phyloP scores from a whole-genome alignment of 2,329 filamentous ascomycete species.

The Botrytis deweyae region DNA sequence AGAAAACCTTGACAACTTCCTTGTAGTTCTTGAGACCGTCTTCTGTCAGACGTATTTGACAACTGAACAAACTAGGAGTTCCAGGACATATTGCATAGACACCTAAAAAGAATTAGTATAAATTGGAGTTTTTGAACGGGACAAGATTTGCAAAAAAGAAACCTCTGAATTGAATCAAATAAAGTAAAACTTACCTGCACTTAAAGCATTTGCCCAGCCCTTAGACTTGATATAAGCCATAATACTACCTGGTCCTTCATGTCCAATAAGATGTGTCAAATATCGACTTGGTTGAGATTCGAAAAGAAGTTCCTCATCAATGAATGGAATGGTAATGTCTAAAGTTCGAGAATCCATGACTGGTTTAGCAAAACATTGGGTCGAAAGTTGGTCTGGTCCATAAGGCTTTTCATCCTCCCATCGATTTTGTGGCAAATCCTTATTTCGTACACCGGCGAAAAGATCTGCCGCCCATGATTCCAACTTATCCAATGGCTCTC shows the following conservation, averaged over 20 bases:
- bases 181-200: slow-evolving; percentile 45
- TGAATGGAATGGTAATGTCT: slow-evolving; percentile 67
- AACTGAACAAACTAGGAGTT: slow-evolving; percentile 64
- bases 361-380: slow-evolving; percentile 68
- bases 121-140: background rate
- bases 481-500: slow-evolving; percentile 64
- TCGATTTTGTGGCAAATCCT: slow-evolving; percentile 61
- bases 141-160: background rate
- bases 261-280: slow-evolving; percentile 70
- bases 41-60: slow-evolving; percentile 65
- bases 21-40: slow-evolving; percentile 58
- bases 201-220: slow-evolving; percentile 68
- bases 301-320: slow-evolving; percentile 66
- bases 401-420: slow-evolving; percentile 65
- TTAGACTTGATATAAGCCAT: slow-evolving; percentile 70
- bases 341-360: slow-evolving; percentile 68
- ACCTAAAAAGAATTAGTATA: slow-evolving; percentile 42
- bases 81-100: slow-evolving; percentile 60
- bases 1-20: slow-evolving; percentile 66
- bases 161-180: background rate
- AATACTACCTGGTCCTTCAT: slow-evolving; percentile 73
- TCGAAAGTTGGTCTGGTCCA: slow-evolving; percentile 58
- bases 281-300: slow-evolving; percentile 69
- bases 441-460: slow-evolving; percentile 67
- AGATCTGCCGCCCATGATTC: slow-evolving; percentile 68